These are phyloP conservation scores for Alloascoidea africana DNA, from an alignment of 805 yeast species.

Conservation along the genomic window DNA sequence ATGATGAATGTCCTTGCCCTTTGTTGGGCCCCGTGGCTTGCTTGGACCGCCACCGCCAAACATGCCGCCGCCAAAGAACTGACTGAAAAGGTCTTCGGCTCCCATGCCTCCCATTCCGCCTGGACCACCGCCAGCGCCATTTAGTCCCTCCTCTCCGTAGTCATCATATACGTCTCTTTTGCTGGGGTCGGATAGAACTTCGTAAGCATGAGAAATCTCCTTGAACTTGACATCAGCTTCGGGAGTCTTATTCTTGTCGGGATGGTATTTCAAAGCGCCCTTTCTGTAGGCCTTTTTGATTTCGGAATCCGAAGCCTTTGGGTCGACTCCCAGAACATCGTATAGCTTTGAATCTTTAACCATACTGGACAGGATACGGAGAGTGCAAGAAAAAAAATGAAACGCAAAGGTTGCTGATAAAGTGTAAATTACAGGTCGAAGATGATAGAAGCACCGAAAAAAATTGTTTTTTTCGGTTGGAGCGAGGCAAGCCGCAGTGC, in stretches of 20 bases:
- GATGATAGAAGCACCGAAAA: no score
- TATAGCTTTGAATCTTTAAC: slow-evolving; percentile 86
- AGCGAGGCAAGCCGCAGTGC: no score
- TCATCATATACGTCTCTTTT: slow-evolving; percentile 83
- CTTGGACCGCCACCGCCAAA: slow-evolving; percentile 47
- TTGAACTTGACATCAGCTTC: slow-evolving; percentile 96
- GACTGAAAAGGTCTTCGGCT: slow-evolving; percentile 66
- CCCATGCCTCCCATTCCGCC: slow-evolving; percentile 56
- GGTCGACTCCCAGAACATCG: slow-evolving; percentile 68
- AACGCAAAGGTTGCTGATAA: no score
- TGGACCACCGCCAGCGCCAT: slow-evolving; percentile 44
- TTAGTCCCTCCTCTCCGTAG: slow-evolving; percentile 86
- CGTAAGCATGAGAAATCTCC: slow-evolving; percentile 81
- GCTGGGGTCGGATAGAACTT: slow-evolving; percentile 68
- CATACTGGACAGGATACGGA: no score
- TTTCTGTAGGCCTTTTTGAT: slow-evolving; percentile 83
- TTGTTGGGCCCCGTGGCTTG: slow-evolving; percentile 69
- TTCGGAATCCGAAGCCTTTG: slow-evolving; percentile 73
- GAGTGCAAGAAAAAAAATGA: no score
- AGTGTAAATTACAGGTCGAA: no score
- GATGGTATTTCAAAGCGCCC: slow-evolving; percentile 64
- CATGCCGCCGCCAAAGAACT: slow-evolving; percentile 64
- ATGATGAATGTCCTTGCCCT: slow-evolving; percentile 87
- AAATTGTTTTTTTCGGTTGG: no score
- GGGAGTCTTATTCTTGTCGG: slow-evolving; percentile 56